These are phyloP conservation scores for Neurospora hispaniola DNA, from an alignment of 495 filamentous ascomycete genomes.

Conservation along the genomic window DNA sequence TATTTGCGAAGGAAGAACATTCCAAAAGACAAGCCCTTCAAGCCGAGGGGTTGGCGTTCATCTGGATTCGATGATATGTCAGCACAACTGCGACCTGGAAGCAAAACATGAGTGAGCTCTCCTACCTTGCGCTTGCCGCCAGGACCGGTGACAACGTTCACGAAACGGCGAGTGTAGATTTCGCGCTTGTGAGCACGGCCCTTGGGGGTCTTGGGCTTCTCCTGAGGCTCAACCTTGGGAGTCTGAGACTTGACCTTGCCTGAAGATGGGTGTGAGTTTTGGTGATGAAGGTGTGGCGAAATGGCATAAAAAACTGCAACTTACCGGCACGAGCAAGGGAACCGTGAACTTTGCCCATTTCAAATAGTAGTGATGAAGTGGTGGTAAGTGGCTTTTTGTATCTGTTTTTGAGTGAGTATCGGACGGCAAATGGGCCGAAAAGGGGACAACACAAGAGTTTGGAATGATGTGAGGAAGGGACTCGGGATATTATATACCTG, in stretches of 20 bases:
- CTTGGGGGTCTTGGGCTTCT: slow-evolving; percentile 73
- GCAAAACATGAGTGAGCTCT: not conserved
- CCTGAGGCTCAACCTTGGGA: slow-evolving; percentile 69
- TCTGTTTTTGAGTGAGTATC: not conserved
- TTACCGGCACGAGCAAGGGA: slow-evolving; percentile 89
- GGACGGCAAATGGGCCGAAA: not conserved
- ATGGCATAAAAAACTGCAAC: not conserved
- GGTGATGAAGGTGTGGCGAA: not conserved
- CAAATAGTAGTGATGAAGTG: slow-evolving; percentile 30
- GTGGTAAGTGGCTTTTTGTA: not conserved
- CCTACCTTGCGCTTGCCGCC: slow-evolving; percentile 82
- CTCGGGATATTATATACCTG: not conserved
- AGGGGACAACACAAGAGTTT: not conserved
- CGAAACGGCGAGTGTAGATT: slow-evolving; percentile 78
- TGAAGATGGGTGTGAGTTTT: not conserved
- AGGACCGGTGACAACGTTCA: slow-evolving; percentile 58
- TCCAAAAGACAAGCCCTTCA: slow-evolving; percentile 17
- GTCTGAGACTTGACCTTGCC: slow-evolving; percentile 83
- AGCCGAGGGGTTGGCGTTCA: slow-evolving; percentile 54
- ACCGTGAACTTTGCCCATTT: slow-evolving; percentile 86
- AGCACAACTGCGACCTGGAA: not conserved
- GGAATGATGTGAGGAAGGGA: not conserved
- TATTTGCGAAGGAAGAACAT: not conserved
- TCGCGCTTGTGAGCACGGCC: slow-evolving; percentile 83
- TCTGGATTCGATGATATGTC: slow-evolving; percentile 18